Base-by-base conservation (phyloP, 1,284 basidiomycete genomes). In the Xerocomus cyaneibrunnescens region DNA sequence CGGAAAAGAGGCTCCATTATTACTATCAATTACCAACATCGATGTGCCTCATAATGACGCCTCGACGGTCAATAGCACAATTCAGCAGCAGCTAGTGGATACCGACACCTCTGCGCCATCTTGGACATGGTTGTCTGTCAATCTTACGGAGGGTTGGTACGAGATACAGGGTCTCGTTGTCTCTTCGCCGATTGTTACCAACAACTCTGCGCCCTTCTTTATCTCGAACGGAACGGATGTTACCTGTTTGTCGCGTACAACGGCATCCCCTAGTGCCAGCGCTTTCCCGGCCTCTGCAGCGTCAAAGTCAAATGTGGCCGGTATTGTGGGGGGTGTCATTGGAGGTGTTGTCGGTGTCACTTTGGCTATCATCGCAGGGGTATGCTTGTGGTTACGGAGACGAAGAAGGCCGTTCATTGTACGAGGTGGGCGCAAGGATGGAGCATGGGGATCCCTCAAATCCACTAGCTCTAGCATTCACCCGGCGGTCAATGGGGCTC, bases 71-170 rank as follows among this genome's bases (percentile, higher is more conserved):
- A 42, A 38, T 5, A 7, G 19, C 23, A 34, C 54, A 51, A 38
- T 61, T 51, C 31, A 45, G 14, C 25, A 42, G 21, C 37, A 46
- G 35, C 28, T 74, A 46, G 62, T 37, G 40, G 38, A 67, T 54
- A 67, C 49, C 49, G 37, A 45, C 47, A 50, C 61, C 14, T 49
- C 54, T 30, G 40, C 25, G 1, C 19, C 16, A 0, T 44, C 47
- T 19, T 73, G 63, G 57, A 63, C 55, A 2, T 73, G 76, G 74
- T 16, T 61, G 5, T 38, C 51, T 6, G 75, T 80, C 47, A 66
- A 70, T 50, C 61, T 79, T 32, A 58, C 74, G 0, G 59, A 71
- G 51, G 79, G 79, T 12, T 74, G 67, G 70, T 81, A 81, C 52
- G 36, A 51, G 52, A 27, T 56, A 72, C 30, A 50, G 47, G 32